Evolutionary conservation across 306 rosid genomes (phyloP), one percentile per base, ranked within the genome.

Genomic region (Hippophae rhamnoides): DNA sequence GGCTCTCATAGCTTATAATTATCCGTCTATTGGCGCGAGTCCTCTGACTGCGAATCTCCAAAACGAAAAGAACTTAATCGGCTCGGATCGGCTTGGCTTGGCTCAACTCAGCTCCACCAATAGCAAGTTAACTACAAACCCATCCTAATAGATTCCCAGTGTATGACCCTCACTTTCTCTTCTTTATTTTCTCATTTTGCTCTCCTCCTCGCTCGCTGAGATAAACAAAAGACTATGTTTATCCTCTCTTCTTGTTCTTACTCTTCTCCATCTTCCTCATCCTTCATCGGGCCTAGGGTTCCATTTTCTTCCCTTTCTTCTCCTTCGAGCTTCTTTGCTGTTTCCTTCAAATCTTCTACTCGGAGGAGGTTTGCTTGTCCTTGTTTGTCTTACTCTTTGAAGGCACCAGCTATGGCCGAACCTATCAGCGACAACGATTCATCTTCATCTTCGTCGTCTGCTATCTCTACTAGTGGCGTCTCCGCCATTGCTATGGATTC

Each of bases 371-470:
- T 45, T 2, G 18, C 58, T 8, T 67, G 49, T 69, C 73, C 82
- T 3, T 74, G 71, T 62, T 63, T 68, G 51, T 25, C 61, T 62
- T 75, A 64, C 14, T 73, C 51, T 31, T 58, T 66, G 43, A 59
- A 65, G 41, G 52, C 43, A 10, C 66, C 62, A 54, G 76, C 82
- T 46, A 77, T 71, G 86, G 76, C 80, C 60, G 82, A 71, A 74
- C 64, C 65, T 26, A 62, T 77, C 1, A 70, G 61, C 61, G 86
- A 67, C 58, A 61, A 66, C 59, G 80, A 68, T 31, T 64, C 68
- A 2, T n/a, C 61, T 4, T 10, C 61, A 25, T 14, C 76, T 31
- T 31, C 38, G 13, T 11, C 56, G 5, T 57, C 63, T 18, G 25
- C 54, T 43, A 44, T 25, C 7, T 5, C 67, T 3, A 63, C 49